Evolutionary conservation across 1,139 yeast genomes (phyloP).

Genomic region (Protomyces pachydermus): DNA sequence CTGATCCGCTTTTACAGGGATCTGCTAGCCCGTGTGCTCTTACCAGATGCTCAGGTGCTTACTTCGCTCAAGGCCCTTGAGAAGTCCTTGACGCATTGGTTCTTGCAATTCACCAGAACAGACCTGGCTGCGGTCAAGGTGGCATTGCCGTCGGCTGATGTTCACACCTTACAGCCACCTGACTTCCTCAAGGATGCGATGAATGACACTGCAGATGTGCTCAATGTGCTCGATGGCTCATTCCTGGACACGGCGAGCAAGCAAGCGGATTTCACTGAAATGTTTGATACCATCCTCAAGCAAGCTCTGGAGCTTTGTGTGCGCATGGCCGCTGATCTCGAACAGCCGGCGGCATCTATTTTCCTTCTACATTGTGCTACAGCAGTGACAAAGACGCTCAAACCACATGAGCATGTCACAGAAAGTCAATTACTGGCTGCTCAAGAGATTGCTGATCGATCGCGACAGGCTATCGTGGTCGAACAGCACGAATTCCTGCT

Average conservation of each 20-base stretch:
- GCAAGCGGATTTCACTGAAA: conserved; percentile 35
- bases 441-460: conserved; percentile 35
- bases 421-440: conserved; percentile 38
- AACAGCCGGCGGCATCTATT: conserved; percentile 15
- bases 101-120: conserved; percentile 23
- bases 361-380: conserved; percentile 10
- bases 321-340: conserved; percentile 25
- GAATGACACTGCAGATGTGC: conserved; percentile 38
- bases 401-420: conserved; percentile 33
- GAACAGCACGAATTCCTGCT: conserved; percentile 36
- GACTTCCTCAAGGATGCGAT: conserved; percentile 39
- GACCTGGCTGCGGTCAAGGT: conserved; percentile 20
- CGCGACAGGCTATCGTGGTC: conserved; percentile 37
- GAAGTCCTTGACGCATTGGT: conserved; percentile 32
- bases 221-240: conserved; percentile 40
- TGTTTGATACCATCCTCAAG: conserved; percentile 39
- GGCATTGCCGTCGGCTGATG: conserved; percentile 13
- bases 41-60: conserved; percentile 12
- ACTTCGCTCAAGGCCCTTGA: conserved; percentile 12
- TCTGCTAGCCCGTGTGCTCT: conserved; percentile 54
- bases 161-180: conserved; percentile 40
- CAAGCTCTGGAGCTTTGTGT: conserved; percentile 37
- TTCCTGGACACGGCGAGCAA: conserved; percentile 35
- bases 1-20: conserved; percentile 61
- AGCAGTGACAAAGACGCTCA: conserved; percentile 35